Base-by-base conservation (phyloP, 2,329 filamentous ascomycete genomes). In the Nemania diffusa region DNA sequence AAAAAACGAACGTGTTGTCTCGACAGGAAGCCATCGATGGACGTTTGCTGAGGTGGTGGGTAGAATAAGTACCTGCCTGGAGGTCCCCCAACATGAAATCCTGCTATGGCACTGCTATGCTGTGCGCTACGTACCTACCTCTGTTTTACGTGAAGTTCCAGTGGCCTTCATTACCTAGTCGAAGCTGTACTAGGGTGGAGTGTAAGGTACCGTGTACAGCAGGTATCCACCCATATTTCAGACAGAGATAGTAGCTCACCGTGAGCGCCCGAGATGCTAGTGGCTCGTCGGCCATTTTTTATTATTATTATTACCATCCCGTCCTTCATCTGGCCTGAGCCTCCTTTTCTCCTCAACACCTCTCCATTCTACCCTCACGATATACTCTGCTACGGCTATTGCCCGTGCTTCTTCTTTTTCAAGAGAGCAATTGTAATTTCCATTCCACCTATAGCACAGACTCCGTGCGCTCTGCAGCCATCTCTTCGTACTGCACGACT, bases 261-360 rank as follows among this genome's bases (percentile, higher is more conserved):
- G 32, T 56, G 51, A 32, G 50, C 50, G 50, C 57, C 62, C 58
- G 44, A 63, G 48, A 42, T 62, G 48, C 52, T 40, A 60, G 53
- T 58, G 62, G 44, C 55, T 69, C 55, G 63, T 69, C 55, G 63
- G 48, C 59, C 57, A 57, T 66, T 68, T 66, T n/a, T 65, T 63
- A 68, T 63, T 64, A 60, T 66, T 60, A 46, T 59, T 64, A 63
- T 63, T 57, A 32, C 46, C 2, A 63, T 32, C 29, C 62, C 55
- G 63, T 56, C 66, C 58, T 55, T 57, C 59, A 46, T 51, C 57
- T 65, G 24, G n/a, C 22, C 62, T 29, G 57, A 27, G 13, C 57
- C 42, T 65, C 34, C 52, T 57, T 57, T 50, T 61, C 48, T 37
- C 24, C 55, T 51, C 53, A 27, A 64, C 61, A 64, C 62, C 65